Evolutionary conservation across 2,329 filamentous ascomycete genomes (phyloP), one percentile per base, ranked within the genome.

Genomic region (Magnaporthiopsis rhizophila): DNA sequence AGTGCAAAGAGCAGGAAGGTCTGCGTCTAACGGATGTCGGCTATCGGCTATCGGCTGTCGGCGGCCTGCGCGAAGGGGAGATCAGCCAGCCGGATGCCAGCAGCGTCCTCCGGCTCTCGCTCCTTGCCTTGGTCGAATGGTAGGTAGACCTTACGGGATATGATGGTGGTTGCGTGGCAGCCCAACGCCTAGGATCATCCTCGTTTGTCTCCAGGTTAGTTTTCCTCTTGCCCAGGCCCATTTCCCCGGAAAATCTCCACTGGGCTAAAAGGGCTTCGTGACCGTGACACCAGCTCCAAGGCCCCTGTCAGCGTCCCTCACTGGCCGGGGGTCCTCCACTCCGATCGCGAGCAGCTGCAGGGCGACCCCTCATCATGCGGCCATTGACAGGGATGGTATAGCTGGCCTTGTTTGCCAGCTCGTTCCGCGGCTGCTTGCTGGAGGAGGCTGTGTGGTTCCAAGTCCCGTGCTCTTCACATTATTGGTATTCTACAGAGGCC

Each of bases 211-310:
- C 57, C 45, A 13, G 50, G 26, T 63, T 28, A 58, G 60, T 61
- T 45, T 63, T 66, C 30, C 26, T 21, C 30, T 26, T 8, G 24
- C 53, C 24, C 34, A 11, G 34, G 30, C 21, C 24, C 12, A 9
- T 60, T 64, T 68, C 65, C 67, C 67, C 66, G 65, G 66, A 66
- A 66, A 67, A 65, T 66, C 66, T 66, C 66, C 67, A 67, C 64
- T 36, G 59, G 61, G 58, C 32, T 36, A 38, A 34, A 60, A n/a
- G 18, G 18, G 24, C 26, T 58, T 58, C 24, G 26, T 32, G 30
- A 58, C 30, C 24, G 26, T 32, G 30, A 58, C 30, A 28, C 32
- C 58, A 32, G 28, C 32, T 60, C 58, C 45, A 21, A 32, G 32
- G 58, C 58, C 58, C 58, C 58, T 60, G 58, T 60, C 58, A n/a